These are phyloP conservation scores for Chalciporus sp. DNA, from an alignment of 1,284 basidiomycete species.

Conservation along the genomic window DNA sequence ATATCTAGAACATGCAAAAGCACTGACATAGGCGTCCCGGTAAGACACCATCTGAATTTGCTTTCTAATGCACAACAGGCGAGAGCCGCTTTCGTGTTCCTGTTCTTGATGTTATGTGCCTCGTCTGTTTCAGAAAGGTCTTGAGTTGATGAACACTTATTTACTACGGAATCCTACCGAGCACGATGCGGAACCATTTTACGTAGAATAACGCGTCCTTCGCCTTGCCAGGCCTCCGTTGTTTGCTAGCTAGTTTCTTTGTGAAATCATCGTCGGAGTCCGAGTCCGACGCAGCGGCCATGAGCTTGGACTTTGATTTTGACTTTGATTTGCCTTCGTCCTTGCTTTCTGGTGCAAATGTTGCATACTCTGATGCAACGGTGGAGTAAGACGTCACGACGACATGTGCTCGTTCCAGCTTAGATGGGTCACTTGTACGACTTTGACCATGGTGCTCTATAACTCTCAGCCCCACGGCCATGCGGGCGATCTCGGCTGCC, in stretches of 20 bases:
- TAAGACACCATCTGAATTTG: conserved; percentile 89
- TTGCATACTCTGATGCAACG: conserved; percentile 72
- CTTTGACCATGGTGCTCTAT: conserved; percentile 81
- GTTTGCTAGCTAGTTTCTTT: conserved; percentile 35
- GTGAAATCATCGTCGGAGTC: conserved; percentile 40
- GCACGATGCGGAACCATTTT: conserved; percentile 85
- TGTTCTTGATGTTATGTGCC: conserved; percentile 97
- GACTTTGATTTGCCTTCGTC: conserved; percentile 49
- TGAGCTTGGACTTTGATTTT: conserved; percentile 33
- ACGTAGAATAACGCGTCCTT: conserved; percentile 77
- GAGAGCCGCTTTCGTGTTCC: conserved; percentile 78
- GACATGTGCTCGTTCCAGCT: conserved; percentile 68
- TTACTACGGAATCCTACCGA: conserved; percentile 53
- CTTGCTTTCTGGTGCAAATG: conserved; percentile 49
- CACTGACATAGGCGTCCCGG: conserved; percentile 87
- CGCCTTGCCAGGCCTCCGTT: conserved; percentile 41
- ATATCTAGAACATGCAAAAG: neutral
- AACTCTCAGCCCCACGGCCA: conserved; percentile 72
- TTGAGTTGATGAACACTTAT: neutral
- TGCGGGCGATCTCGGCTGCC: conserved; percentile 83
- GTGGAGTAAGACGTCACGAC: conserved; percentile 86
- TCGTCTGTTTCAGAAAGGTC: conserved; percentile 66
- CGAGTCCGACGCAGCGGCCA: conserved; percentile 36
- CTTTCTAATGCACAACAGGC: conserved; percentile 81
- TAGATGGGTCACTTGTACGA: conserved; percentile 66